Base-by-base conservation (phyloP, 345 rosid genomes). In the Crucihimalaya himalaica region DNA sequence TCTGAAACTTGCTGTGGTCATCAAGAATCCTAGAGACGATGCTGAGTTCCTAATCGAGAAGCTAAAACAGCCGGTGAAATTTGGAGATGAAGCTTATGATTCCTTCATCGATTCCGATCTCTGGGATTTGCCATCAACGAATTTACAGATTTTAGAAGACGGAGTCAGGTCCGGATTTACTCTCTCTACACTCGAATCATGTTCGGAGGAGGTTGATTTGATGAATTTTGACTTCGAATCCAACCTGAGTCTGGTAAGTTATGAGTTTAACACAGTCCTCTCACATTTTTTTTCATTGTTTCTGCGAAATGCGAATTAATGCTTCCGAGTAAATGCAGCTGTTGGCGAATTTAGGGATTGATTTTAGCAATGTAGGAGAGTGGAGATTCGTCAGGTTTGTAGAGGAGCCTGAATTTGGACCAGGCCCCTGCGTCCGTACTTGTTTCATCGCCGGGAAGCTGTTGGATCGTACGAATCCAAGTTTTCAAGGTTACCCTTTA, bases 401-500 rank as follows among this genome's bases (percentile, higher is more conserved):
- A 58, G 86, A 86, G 77, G 98, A 93, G 82, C 75, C 97, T 25
- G 96, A 83, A 70, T 93, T 91, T 66, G 98, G 97, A 66, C 96
- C 92, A 15, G 92, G 81, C 16, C 71, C 78, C 14, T 86, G 77
- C 4, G 58, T 84, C 79, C 79, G 70, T 69, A 84, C 85, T 4
- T 81, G 86, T 66, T 93, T 83, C 48, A 11, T 93, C 63, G 50
- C 73, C 70, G 96, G 89, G 14, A 80, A 74, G 72, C 73, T 87
- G 45, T 57, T 73, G 32, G 42, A 65, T 13, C 45, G 10, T 45
- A 72, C 67, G 65, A 57, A 64, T 73, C 48, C 5, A 25, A 43
- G 1, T 47, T 81, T 80, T 29, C 79, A 79, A 85, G 96, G 97
- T 90, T 76, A 62, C 5, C 18, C 43, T 57, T 19, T 1, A 16